phyloP scores from a whole-genome alignment of 352 stramenopile species.

The Phytophthora cryptogea region DNA sequence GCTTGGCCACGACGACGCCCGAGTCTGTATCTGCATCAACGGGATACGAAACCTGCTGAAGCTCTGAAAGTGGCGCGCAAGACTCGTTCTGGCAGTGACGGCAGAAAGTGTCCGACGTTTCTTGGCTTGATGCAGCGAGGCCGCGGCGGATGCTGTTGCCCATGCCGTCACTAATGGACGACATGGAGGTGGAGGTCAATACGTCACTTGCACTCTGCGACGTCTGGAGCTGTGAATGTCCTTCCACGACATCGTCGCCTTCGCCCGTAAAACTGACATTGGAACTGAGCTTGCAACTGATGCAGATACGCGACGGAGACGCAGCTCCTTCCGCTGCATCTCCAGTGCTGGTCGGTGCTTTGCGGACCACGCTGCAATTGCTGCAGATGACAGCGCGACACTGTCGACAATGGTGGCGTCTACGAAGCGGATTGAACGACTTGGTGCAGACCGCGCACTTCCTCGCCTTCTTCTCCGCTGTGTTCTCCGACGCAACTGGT shows the following conservation, averaged over 20 bases:
- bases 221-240: constrained; percentile 30
- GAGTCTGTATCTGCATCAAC: constrained; percentile 24
- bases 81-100: constrained; percentile 63
- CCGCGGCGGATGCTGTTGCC: constrained; percentile 31
- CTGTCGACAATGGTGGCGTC: constrained; percentile 72
- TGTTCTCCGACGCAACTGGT: constrained; percentile 4
- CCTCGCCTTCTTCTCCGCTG: constrained; percentile 56
- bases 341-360: constrained; percentile 20
- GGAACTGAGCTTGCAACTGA: constrained; percentile 78
- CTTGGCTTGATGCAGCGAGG: constrained; percentile 21
- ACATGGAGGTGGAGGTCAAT: constrained; percentile 18
- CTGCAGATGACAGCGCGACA: constrained; percentile 69
- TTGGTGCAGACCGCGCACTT: constrained; percentile 82
- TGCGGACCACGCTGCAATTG: constrained; percentile 69
- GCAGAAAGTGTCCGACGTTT: constrained; percentile 34
- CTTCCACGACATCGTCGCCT: constrained; percentile 59
- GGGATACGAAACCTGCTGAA: constrained; percentile 62
- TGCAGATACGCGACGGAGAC: constrained; percentile 56
- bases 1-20: constrained; percentile 43
- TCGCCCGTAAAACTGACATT: constrained; percentile 38
- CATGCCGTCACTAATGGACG: constrained; percentile 23
- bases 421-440: constrained; percentile 80
- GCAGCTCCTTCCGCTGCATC: constrained; percentile 19
- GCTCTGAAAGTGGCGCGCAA: constrained; percentile 57
- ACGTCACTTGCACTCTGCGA: constrained; percentile 26